A percentile compares a stretch with the other conserved stretches of the same genome.
Evolutionary conservation across 73 alveolate species (phyloP).

Genomic region (Durusdinium trenchii): DNA sequence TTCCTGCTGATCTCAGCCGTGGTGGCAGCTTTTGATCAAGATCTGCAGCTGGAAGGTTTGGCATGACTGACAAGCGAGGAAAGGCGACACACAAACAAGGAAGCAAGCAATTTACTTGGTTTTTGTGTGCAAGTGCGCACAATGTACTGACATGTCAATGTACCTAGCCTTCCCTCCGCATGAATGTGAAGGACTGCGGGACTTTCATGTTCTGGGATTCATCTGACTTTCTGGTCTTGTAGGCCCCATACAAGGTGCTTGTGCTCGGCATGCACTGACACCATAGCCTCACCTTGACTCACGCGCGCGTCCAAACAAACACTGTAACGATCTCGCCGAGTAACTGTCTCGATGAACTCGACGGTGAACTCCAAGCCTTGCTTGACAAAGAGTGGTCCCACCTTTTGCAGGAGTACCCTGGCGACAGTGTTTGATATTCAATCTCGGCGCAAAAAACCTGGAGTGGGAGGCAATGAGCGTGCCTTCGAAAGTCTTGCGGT

Average conservation of each 20-base stretch:
- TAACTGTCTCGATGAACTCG: not conserved
- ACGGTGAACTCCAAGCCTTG: constrained; percentile 38
- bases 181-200: constrained; percentile 1
- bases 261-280: not conserved
- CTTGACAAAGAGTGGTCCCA: no score
- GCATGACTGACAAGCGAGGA: not conserved
- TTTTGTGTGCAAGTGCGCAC: not conserved
- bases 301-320: not conserved
- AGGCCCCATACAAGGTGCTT: not conserved
- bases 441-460: no score
- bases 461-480: no score
- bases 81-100: no score
- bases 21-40: no score
- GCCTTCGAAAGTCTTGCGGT: no score
- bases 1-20: no score
- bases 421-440: no score
- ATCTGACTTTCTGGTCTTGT: not conserved
- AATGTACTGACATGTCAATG: not conserved
- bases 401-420: no score
- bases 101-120: no score
- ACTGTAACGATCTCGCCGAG: no score
- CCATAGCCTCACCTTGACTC: not conserved
- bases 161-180: constrained; percentile 35
- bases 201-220: not conserved
- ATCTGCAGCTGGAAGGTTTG: not conserved